phyloP scores from a whole-genome alignment of 768 basidiomycete genomes.

The Hypholoma sublateritium region DNA sequence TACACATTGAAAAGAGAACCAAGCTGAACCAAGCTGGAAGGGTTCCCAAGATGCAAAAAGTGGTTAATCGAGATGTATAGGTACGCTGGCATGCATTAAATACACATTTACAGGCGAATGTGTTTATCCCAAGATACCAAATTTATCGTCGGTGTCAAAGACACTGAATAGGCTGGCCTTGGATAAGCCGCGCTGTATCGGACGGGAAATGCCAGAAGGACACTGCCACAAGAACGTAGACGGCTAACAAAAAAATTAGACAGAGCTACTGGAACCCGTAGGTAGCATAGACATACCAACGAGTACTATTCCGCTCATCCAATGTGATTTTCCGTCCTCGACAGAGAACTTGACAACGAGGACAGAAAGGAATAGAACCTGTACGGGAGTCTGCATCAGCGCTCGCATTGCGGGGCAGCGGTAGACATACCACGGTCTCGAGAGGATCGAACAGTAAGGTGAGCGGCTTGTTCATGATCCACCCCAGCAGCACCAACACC shows the following conservation, averaged over 20 bases:
- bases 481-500: constrained; percentile 35
- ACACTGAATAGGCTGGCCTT: constrained; percentile 31
- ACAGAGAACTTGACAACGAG: constrained; percentile 43
- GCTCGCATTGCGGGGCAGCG: neutral
- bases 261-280: neutral
- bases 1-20: too few species aligned
- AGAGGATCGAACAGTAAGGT: constrained; percentile 39
- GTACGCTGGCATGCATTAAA: too few species aligned
- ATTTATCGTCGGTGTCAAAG: neutral
- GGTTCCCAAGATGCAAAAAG: too few species aligned
- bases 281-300: constrained; percentile 27
- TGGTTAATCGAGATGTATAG: too few species aligned
- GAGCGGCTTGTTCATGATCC: constrained; percentile 40
- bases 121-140: too few species aligned
- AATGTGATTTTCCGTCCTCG: constrained; percentile 48
- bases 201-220: constrained; percentile 40
- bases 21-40: too few species aligned
- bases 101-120: too few species aligned
- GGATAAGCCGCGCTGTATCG: constrained; percentile 31
- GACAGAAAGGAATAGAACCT: constrained; percentile 40
- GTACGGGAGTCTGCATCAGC: neutral
- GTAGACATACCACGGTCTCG: constrained; percentile 33
- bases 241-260: constrained; percentile 19
- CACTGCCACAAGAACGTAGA: constrained; percentile 36
- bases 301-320: constrained; percentile 43